phyloP scores from a whole-genome alignment of 2,329 filamentous ascomycete species.

The Cladosporium sphaerospermum region DNA sequence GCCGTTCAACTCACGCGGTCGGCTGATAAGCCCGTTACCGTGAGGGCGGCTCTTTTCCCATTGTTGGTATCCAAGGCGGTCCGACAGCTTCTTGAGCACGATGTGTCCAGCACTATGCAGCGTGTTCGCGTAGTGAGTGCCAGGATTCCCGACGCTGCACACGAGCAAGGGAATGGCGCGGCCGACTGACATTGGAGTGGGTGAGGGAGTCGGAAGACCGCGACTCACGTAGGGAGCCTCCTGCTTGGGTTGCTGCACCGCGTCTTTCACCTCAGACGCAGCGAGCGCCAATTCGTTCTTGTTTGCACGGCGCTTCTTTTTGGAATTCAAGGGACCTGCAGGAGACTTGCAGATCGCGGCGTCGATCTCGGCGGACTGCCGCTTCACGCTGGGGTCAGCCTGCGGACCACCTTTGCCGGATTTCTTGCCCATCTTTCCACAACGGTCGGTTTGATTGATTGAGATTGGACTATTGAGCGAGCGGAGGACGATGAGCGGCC shows the following conservation, averaged over 20 bases:
- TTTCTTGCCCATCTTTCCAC: too few relatives aligned
- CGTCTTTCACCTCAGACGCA: neutral
- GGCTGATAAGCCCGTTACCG: constrained; percentile 47
- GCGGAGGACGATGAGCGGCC: too few relatives aligned
- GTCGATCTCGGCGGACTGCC: neutral
- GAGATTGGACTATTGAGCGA: too few relatives aligned
- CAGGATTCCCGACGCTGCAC: constrained; percentile 81
- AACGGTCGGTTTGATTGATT: too few relatives aligned
- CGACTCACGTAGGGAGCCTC: neutral
- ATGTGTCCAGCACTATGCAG: constrained; percentile 85
- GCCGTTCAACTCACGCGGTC: constrained; percentile 28
- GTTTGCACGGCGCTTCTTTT: neutral
- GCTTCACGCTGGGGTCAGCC: too few relatives aligned
- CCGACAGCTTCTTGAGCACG: constrained; percentile 58
- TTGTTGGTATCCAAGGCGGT: constrained; percentile 34
- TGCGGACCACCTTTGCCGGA: too few relatives aligned
- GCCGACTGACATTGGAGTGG: constrained; percentile 21
- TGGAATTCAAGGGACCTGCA: too few relatives aligned
- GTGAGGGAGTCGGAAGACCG: constrained; percentile 8
- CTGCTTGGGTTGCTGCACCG: neutral
- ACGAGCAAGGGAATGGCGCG: constrained; percentile 57
- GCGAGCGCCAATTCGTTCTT: neutral
- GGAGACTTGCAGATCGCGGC: neutral
- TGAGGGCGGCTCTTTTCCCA: constrained; percentile 37
- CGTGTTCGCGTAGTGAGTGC: constrained; percentile 62